A percentile compares a stretch with the other conserved stretches of the same genome.
Evolutionary conservation across 2,329 filamentous ascomycete genomes (phyloP).

Genomic region (Fusarium verticillioides): DNA sequence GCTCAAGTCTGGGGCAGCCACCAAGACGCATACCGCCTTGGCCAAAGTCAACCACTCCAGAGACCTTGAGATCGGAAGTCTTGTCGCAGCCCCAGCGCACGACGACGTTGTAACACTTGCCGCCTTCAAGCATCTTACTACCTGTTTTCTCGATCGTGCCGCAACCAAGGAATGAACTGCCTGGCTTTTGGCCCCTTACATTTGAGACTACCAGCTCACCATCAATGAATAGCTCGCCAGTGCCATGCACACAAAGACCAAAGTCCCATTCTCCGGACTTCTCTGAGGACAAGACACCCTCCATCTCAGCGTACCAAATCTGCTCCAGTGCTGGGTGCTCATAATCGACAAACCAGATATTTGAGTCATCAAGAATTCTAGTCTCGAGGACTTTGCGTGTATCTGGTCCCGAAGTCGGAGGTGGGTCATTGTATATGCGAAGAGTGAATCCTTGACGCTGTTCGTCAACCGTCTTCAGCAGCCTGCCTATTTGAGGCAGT

Average conservation of each 20-base stretch:
- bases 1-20: not conserved
- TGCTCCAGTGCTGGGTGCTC: not conserved
- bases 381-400: not conserved
- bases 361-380: not conserved
- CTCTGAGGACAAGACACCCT: not conserved
- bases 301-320: not conserved
- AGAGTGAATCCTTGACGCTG: not conserved
- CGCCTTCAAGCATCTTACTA: accelerated
- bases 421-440: not conserved
- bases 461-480: not conserved
- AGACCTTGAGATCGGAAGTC: not conserved
- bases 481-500: not conserved
- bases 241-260: not conserved
- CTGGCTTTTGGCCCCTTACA: not conserved
- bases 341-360: conserved; percentile 4
- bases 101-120: not conserved
- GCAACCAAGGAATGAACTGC: not conserved
- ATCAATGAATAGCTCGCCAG: not conserved
- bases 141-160: not conserved
- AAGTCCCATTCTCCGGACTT: not conserved
- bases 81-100: conserved; percentile 9
- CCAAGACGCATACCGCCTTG: not conserved
- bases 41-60: not conserved
- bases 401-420: not conserved
- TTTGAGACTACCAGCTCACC: not conserved